These are phyloP conservation scores for Myochromella boudieri DNA, from an alignment of 768 basidiomycete genomes.

Conservation along the genomic window DNA sequence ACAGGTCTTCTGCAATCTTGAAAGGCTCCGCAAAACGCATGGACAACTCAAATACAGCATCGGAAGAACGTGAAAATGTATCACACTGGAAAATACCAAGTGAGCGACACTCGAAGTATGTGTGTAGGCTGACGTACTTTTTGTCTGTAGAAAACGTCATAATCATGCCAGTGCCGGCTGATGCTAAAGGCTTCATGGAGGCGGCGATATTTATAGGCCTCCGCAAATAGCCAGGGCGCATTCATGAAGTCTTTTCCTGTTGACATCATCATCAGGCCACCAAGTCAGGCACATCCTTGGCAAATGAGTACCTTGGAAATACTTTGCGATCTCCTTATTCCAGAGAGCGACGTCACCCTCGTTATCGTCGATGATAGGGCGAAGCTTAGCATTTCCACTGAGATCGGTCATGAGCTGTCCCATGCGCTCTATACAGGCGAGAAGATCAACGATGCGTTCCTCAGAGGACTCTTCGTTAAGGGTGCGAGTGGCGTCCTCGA, in stretches of 20 bases:
- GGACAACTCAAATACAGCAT: slow-evolving; percentile 93
- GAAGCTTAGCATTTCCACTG: slow-evolving; percentile 77
- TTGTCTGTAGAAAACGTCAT: slow-evolving; percentile 95
- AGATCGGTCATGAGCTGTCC: slow-evolving; percentile 86
- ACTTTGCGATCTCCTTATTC: slow-evolving; percentile 97
- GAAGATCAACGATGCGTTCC: slow-evolving; percentile 82
- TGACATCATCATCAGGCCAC: not conserved
- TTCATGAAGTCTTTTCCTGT: slow-evolving; percentile 91
- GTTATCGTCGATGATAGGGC: slow-evolving; percentile 87
- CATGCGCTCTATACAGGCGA: slow-evolving; percentile 86
- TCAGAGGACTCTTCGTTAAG: slow-evolving; percentile 85
- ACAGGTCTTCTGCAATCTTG: slow-evolving; percentile 53
- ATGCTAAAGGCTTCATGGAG: slow-evolving; percentile 92
- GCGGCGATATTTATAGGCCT: slow-evolving; percentile 91
- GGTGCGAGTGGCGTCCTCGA: slow-evolving; percentile 87
- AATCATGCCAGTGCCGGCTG: slow-evolving; percentile 85
- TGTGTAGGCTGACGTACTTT: slow-evolving; percentile 48
- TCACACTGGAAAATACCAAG: slow-evolving; percentile 59
- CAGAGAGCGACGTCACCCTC: slow-evolving; percentile 92
- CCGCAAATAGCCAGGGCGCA: slow-evolving; percentile 95
- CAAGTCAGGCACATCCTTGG: not conserved
- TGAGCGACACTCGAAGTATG: slow-evolving; percentile 8
- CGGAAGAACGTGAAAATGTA: slow-evolving; percentile 89
- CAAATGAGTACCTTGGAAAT: slow-evolving; percentile 69
- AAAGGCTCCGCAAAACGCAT: slow-evolving; percentile 88